Base-by-base conservation (phyloP, 2,329 filamentous ascomycete species). In the Chaetomiaceae sp. region DNA sequence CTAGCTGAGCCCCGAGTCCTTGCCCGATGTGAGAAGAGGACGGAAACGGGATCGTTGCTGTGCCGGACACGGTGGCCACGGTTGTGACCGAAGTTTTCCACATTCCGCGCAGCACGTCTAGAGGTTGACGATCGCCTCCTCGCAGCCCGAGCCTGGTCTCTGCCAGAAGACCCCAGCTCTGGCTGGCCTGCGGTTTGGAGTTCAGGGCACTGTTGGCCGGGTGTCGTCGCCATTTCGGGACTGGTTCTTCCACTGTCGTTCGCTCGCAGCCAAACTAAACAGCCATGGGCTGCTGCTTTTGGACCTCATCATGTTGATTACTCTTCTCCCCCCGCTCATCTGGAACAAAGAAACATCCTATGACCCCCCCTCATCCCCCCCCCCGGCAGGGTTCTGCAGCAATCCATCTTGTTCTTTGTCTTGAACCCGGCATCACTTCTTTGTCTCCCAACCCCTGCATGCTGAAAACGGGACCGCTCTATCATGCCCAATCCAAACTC, bases 41-140 rank as follows among this genome's bases (percentile, higher is more conserved):
- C 18, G 14, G 44, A 16, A 20, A 18, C 29, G 13, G n/a, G 21
- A 7, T 42, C 23, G 32, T 16, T 10, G 20, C 11, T 11, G 2
- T 16, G 36, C 18, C 40, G 40, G 18, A 37, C 32, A 10, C 34
- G 34, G 36, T 38, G 18, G 41, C 23, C 36, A 13, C 48, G 45
- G 20, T 58, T 58, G 6, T 20, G 41, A 14, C 32, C 10, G 18
- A 58, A 58, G 20, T 16, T 56, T 20, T 53, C 46, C 25, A 46
- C 43, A 18, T 58, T 58, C 18, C 29, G 48, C 2, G 36, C 40
- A 18, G 32, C 20, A 2, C 42, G 40, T 8, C 46, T 16, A 2
- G 43, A 7, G 5, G 51, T 45, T 5, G 54, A 45, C 14, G 51
- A 53, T 4, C 29, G 48, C 36, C 51, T 48, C 34, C 53, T 50